A percentile compares a stretch with the other conserved stretches of the same genome.
These are phyloP conservation scores for Gracilaria gracilis DNA, from an alignment of 23 red algal species.

Conservation along the genomic window DNA sequence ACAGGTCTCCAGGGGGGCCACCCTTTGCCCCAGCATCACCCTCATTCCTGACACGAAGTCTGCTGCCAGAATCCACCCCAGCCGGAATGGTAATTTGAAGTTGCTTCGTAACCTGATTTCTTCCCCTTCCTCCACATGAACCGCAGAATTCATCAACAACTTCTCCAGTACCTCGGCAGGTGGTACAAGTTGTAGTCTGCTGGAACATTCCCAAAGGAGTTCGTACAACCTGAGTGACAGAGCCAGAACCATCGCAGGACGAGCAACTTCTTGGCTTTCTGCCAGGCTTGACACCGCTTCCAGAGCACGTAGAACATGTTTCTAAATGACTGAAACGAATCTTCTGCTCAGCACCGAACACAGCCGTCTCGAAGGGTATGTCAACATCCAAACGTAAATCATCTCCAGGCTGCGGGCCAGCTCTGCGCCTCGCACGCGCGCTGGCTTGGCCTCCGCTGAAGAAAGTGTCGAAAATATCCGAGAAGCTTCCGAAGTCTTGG, in stretches of 20 bases:
- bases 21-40: constrained; percentile 93
- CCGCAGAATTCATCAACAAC: constrained; percentile 95
- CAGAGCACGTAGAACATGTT: constrained; percentile 86
- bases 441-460: constrained; percentile 76
- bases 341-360: constrained; percentile 95
- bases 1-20: constrained; percentile 93
- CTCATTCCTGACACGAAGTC: constrained; percentile 93
- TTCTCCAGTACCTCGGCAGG: constrained; percentile 88
- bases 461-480: constrained; percentile 99
- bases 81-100: constrained; percentile 93
- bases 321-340: constrained; percentile 94
- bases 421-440: constrained; percentile 52
- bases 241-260: constrained; percentile 89
- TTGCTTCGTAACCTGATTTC: constrained; percentile 91
- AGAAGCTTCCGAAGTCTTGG: constrained; percentile 90
- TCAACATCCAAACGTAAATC: constrained; percentile 97
- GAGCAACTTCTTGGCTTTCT: constrained; percentile 67
- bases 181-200: constrained; percentile 79
- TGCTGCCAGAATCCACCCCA: constrained; percentile 94
- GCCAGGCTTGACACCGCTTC: constrained; percentile 86
- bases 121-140: constrained; percentile 88
- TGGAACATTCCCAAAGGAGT: constrained; percentile 98
- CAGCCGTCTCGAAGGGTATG: constrained; percentile 89
- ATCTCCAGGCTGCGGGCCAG: constrained; percentile 92
- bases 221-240: constrained; percentile 94